Evolutionary conservation across 164 flowering plant genomes (phyloP), one percentile per base, ranked within the genome.

Genomic region (Magnolia sinica): DNA sequence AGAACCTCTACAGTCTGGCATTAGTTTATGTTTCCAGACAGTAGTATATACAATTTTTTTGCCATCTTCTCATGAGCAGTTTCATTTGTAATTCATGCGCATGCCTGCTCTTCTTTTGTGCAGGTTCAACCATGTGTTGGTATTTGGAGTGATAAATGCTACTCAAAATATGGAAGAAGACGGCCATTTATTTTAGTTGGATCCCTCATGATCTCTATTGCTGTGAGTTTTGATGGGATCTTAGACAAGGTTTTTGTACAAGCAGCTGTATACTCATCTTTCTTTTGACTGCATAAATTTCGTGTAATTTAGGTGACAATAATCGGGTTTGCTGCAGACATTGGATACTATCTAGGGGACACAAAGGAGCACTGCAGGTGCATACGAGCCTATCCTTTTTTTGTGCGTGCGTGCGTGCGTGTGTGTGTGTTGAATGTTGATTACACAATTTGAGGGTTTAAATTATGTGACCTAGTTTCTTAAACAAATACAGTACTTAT

Each of bases 101-200:
- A 2, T 74, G 7, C 9, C 24, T 74, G 51, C 37, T 64, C 13
- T 52, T 37, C 23, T 73, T 61, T 74, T 66, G 45, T 65, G 82
- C 85, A 96, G 99, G 98, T 96, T 82, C 99, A 96, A 87, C 99
- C 99, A 79, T 96, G 96, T 86, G 99, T 96, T 81, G 99, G 98
- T 77, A 91, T 96, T 70, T 96, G 99, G 99, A 96, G 99, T 84
- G 99, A 96, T 81, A 96, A 94, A 78, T 96, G 99, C 85, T 65
- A 88, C 75, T 96, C 98, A 81, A 94, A 90, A 85, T 96, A 89
- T 88, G 99, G 99, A 68, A 91, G 99, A 83, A 87, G 99, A 78
- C 86, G 98, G 6, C 99, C 99, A 50, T 96, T 89, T 83, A 96
- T 96, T 82, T 86, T 96, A 70, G 81, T 86, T 66, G 99, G 99